Percentiles rank a stretch among this genome's conserved stretches.
Conservation (phyloP, 345 rosid genomes). For the Populus euphratica region DNA sequence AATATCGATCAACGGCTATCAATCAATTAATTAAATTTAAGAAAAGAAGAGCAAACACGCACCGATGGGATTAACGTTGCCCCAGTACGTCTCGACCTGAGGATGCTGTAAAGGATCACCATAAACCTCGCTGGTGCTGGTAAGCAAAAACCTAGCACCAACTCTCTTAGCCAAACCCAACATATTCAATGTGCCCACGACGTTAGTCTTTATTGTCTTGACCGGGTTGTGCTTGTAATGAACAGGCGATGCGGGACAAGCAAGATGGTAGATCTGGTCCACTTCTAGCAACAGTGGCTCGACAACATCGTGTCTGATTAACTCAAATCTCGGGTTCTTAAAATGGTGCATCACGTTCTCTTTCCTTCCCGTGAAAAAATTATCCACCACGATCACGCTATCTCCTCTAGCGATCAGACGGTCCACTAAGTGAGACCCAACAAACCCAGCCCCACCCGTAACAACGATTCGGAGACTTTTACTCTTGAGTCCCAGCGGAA, state of each 20-base stretch:
- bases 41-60: neutral
- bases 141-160: constrained; percentile 81
- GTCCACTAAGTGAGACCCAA: constrained; percentile 96
- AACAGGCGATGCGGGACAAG: constrained; percentile 98
- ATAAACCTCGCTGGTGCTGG: constrained; percentile 97
- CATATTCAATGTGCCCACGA: constrained; percentile 95
- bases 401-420: constrained; percentile 86
- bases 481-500: constrained; percentile 79
- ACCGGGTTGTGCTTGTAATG: constrained; percentile 98
- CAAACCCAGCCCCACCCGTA: constrained; percentile 99
- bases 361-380: constrained; percentile 93
- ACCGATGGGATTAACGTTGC: constrained; percentile 99
- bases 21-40: no score
- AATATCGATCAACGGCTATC: neutral
- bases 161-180: constrained; percentile 91
- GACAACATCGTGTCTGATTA: constrained; percentile 92
- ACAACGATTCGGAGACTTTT: constrained; percentile 83
- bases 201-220: constrained; percentile 96
- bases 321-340: constrained; percentile 84
- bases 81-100: constrained; percentile 99
- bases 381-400: constrained; percentile 95
- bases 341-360: constrained; percentile 99
- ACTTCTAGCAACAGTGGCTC: constrained; percentile 89
- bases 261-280: constrained; percentile 99
- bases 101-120: constrained; percentile 99